Conservation (phyloP, 2,329 filamentous ascomycete genomes). For the Fusarium humuli region DNA sequence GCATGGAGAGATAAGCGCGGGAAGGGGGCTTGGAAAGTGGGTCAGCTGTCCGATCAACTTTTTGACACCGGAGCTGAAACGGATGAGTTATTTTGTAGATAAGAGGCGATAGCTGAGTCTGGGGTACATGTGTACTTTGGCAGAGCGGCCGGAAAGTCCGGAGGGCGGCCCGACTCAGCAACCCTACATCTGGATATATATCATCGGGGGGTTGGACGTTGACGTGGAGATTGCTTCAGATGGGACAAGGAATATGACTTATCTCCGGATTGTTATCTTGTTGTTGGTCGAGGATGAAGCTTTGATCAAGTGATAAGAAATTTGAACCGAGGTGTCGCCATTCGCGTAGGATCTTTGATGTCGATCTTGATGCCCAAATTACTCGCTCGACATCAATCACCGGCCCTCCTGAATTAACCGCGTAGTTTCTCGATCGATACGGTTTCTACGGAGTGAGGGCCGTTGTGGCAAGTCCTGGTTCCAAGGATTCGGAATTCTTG, state of each 20-base stretch:
- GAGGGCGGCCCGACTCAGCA: background rate
- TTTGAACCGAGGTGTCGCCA: background rate
- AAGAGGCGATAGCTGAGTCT: background rate
- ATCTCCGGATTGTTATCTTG: background rate
- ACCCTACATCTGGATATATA: background rate
- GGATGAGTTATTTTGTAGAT: background rate
- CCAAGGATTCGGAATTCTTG: rapidly evolving
- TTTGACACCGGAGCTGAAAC: background rate
- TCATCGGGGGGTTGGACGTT: background rate
- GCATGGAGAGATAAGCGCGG: background rate
- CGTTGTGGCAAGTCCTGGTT: background rate
- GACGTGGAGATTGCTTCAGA: background rate
- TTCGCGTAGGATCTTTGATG: background rate
- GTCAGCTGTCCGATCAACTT: background rate
- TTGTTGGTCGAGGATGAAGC: background rate
- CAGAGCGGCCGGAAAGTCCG: background rate
- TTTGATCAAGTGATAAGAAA: background rate
- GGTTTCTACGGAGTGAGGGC: background rate
- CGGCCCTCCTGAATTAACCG: background rate
- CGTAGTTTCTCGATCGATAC: background rate
- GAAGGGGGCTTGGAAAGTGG: background rate
- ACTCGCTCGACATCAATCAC: background rate
- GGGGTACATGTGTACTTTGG: background rate
- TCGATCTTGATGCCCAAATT: background rate
- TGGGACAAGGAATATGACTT: background rate